Conservation (phyloP, 2,329 filamentous ascomycete species). For the Trichophaea hybrida region DNA sequence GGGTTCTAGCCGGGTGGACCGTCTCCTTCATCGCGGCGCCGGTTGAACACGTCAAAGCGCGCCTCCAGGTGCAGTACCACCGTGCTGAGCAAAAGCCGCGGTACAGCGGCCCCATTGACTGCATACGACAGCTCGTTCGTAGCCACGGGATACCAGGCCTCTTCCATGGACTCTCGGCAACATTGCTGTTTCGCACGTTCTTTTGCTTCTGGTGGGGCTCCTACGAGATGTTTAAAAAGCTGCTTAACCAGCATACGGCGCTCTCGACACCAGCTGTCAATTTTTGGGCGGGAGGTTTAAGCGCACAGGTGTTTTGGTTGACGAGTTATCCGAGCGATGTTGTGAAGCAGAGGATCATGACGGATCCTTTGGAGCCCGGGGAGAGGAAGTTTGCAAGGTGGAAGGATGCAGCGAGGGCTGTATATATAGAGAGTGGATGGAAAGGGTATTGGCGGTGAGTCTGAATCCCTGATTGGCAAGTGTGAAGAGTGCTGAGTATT, state of each 20-base stretch:
- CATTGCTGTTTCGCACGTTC: constrained; percentile 74
- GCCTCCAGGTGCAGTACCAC: constrained; percentile 80
- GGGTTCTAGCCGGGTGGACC: constrained; percentile 72
- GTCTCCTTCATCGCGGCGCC: constrained; percentile 88
- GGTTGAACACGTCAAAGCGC: constrained; percentile 87
- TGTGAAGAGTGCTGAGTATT: not conserved
- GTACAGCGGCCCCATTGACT: constrained; percentile 81
- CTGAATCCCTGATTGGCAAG: not conserved
- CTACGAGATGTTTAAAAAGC: constrained; percentile 69
- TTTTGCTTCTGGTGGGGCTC: constrained; percentile 99
- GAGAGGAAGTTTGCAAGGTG: constrained; percentile 56
- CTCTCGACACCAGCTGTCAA: constrained; percentile 71
- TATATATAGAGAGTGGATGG: constrained; percentile 61
- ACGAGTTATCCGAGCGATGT: constrained; percentile 85
- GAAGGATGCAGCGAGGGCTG: constrained; percentile 62
- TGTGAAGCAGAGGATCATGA: constrained; percentile 95
- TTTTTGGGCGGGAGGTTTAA: constrained; percentile 92
- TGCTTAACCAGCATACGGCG: constrained; percentile 50
- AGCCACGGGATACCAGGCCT: constrained; percentile 63
- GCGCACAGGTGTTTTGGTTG: constrained; percentile 89
- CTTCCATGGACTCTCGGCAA: constrained; percentile 74
- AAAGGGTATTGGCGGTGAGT: constrained; percentile 54
- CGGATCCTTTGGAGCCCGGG: constrained; percentile 57
- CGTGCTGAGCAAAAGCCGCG: constrained; percentile 10
- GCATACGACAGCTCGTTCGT: constrained; percentile 45